These are phyloP conservation scores for Parathielavia appendiculata DNA, from an alignment of 495 filamentous ascomycete species.

Conservation along the genomic window DNA sequence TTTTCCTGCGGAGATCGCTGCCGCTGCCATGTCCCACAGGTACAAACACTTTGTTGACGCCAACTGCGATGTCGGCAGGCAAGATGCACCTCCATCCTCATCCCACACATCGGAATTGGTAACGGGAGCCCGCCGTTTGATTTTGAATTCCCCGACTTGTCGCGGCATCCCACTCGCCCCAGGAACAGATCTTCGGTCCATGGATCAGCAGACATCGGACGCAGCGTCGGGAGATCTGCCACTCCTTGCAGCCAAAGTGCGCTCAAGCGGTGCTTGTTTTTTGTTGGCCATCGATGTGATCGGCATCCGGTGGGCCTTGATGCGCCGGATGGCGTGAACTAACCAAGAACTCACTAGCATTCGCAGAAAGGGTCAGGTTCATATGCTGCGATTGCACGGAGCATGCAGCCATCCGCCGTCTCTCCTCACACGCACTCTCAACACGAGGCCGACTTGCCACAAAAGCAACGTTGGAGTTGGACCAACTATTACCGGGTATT, in stretches of 20 bases:
- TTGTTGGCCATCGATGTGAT: too few relatives aligned
- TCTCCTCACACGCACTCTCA: conserved; percentile 1
- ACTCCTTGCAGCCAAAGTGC: not conserved
- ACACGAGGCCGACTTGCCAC: conserved; percentile 8
- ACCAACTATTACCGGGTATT: not conserved
- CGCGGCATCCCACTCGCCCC: not conserved
- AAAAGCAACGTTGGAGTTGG: not conserved
- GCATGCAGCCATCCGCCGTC: conserved; percentile 10
- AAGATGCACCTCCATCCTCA: not conserved
- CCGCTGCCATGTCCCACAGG: not conserved
- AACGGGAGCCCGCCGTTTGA: not conserved
- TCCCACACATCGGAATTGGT: not conserved
- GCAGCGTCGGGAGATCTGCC: not conserved
- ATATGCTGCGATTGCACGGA: too few relatives aligned
- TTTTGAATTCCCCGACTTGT: conserved; percentile 1
- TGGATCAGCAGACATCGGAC: not conserved
- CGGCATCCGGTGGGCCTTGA: not conserved
- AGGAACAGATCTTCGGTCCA: not conserved
- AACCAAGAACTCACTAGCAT: not conserved
- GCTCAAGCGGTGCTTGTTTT: conserved; percentile 2
- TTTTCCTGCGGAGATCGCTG: not conserved
- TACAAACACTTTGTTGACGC: not conserved
- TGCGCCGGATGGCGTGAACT: not conserved
- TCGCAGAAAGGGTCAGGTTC: not conserved
- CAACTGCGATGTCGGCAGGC: not conserved